A percentile compares a stretch with the other conserved stretches of the same genome.
Conservation (phyloP, 352 stramenopile genomes). For the Phytophthora sp. region DNA sequence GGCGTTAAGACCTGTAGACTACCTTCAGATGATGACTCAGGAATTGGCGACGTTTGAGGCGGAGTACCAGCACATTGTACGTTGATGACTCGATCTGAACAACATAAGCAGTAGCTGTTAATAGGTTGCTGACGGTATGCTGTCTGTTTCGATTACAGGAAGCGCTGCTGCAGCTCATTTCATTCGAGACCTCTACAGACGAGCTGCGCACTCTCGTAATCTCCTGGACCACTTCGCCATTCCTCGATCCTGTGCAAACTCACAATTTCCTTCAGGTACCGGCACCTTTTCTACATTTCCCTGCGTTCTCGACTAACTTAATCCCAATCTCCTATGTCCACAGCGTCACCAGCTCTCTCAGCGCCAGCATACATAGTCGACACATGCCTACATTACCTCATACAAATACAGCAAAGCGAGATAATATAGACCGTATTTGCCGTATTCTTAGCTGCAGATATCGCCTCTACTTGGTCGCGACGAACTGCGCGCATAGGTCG, state of each 20-base stretch:
- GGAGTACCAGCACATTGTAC: constrained; percentile 84
- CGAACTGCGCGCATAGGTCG: constrained; percentile 76
- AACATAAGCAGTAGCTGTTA: no score
- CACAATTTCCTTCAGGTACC: constrained; percentile 61
- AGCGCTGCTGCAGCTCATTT: constrained; percentile 62
- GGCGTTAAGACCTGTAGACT: constrained; percentile 57
- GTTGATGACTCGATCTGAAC: no score
- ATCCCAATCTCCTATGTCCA: not conserved
- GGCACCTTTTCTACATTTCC: not conserved
- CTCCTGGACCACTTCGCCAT: constrained; percentile 83
- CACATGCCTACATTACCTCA: no score
- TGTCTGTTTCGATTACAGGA: constrained; percentile 45
- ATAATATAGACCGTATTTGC: constrained; percentile 26
- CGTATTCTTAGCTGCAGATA: constrained; percentile 6
- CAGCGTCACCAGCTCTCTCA: constrained; percentile 53
- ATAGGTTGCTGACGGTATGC: not conserved
- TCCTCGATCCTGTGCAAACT: constrained; percentile 61
- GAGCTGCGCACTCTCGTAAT: constrained; percentile 80
- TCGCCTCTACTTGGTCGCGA: constrained; percentile 34
- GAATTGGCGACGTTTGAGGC: constrained; percentile 77
- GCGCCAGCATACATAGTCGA: constrained; percentile 15
- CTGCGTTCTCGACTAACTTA: not conserved
- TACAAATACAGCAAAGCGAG: constrained; percentile 2
- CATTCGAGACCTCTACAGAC: constrained; percentile 74
- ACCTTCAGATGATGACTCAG: constrained; percentile 72